These are phyloP conservation scores for Ochromonas danica DNA, from an alignment of 108 stramenopile species.

Conservation along the genomic window DNA sequence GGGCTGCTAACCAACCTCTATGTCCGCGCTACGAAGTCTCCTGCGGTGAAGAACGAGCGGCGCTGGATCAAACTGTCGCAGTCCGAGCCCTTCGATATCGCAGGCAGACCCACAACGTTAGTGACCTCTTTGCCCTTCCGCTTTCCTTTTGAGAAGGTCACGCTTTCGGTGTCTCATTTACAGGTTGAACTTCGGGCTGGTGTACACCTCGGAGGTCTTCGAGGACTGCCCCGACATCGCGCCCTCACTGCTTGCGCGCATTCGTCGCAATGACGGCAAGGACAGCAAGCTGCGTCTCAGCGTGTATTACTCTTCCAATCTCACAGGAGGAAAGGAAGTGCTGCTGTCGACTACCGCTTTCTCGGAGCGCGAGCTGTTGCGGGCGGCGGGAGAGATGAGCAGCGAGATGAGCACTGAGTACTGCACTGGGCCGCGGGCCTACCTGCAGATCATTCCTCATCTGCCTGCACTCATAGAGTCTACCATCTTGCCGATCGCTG, in stretches of 20 bases:
- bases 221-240: neutral
- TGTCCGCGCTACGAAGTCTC: neutral
- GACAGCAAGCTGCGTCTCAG: conserved; percentile 9
- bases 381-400: neutral
- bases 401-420: neutral
- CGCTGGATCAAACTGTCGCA: neutral
- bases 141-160: neutral
- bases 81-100: neutral
- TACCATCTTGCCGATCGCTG: neutral
- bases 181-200: neutral
- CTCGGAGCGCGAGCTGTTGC: neutral
- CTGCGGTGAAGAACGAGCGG: neutral
- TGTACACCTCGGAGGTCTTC: neutral
- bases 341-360: neutral
- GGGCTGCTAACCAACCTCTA: neutral
- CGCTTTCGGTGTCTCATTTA: neutral
- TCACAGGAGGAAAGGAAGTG: conserved; percentile 9
- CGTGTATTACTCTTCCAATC: conserved; percentile 28
- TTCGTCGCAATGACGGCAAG: neutral
- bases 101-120: neutral
- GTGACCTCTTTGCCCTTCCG: neutral
- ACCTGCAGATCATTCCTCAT: neutral
- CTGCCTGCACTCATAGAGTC: neutral
- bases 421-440: neutral
- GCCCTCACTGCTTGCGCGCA: neutral